Evolutionary conservation across 805 yeast genomes (phyloP), one percentile per base, ranked within the genome.

Genomic region (Millerago galiae): DNA sequence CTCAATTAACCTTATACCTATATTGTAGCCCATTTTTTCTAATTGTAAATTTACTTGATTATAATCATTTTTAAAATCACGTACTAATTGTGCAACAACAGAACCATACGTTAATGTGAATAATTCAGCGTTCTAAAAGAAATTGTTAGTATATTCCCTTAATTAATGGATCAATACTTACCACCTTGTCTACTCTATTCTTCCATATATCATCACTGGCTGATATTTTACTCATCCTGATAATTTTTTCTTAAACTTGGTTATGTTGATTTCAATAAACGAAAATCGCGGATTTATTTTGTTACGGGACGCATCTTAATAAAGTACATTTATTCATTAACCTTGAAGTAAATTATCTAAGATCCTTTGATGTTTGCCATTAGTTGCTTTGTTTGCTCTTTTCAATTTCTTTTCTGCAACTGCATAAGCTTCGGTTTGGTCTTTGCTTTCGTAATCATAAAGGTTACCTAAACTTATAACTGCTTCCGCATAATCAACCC

Each of bases 101-200:
- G 96, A 81, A 9, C 99, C 99, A 55, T 93, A 93, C 1, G 96
- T 91, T 45, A 93, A 67, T n/a, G 96, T 87, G 64, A 93, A 87
- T 40, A 93, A 71, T 63, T 93, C 99, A 2, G 95, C 82, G 60
- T 90, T 93, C 83, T 79, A 42, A 6, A 30, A n/a, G 13, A 2
- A 26, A 6, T 25, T 32, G 33, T 34, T 30, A 32, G 16, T 12
- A 6, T 17, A n/a, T 3, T 31, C 8, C 12, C n/a, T n/a, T 15
- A 16, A 8, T 14, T 7, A n/a, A n/a, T n/a, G n/a, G 16, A 29
- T n/a, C 17, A 31, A 8, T 17, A 75, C 85, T 38, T 67, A 78
- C 84, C 45, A 91, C 81, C 62, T 91, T 91, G 53, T 88, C 96
- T 34, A 83, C 85, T 51, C 76, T 76, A 57, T 78, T 82, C 63